A percentile compares a stretch with the other conserved stretches of the same genome.
phyloP scores from a whole-genome alignment of 2,329 filamentous ascomycete species.

The Aspergillus novofumigatus region DNA sequence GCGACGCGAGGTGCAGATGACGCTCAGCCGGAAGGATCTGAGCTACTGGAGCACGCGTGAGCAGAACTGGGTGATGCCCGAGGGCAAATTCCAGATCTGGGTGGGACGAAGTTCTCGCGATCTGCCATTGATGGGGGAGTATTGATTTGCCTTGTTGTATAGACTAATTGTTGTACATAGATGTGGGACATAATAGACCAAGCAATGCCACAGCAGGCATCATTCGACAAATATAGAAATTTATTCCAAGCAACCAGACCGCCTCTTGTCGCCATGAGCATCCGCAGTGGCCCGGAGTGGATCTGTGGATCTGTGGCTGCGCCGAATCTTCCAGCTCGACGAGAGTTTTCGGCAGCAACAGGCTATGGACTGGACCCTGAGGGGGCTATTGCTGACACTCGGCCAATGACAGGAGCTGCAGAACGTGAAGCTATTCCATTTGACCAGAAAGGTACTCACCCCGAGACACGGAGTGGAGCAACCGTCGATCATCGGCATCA shows the following conservation, averaged over 20 bases:
- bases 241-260: background rate
- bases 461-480: background rate
- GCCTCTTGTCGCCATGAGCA: background rate
- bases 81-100: slow-evolving; percentile 33
- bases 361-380: background rate
- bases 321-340: background rate
- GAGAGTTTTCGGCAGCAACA: background rate
- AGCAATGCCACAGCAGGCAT: background rate
- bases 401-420: background rate
- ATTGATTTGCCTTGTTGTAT: slow-evolving; percentile 9
- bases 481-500: background rate
- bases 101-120: slow-evolving; percentile 36
- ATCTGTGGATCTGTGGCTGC: background rate
- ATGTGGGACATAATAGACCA: background rate
- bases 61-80: slow-evolving; percentile 67
- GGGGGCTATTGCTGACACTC: background rate
- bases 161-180: background rate
- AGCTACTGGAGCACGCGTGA: slow-evolving; percentile 66
- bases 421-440: background rate
- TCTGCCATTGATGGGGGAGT: slow-evolving; percentile 28
- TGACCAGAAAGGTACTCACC: background rate
- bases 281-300: background rate
- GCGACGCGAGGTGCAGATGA: slow-evolving; percentile 52
- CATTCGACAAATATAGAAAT: too few relatives aligned
- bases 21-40: slow-evolving; percentile 63